Evolutionary conservation across 192 early-diverging fungal genomes (phyloP).

Genomic region (Entomortierella beljakovae): DNA sequence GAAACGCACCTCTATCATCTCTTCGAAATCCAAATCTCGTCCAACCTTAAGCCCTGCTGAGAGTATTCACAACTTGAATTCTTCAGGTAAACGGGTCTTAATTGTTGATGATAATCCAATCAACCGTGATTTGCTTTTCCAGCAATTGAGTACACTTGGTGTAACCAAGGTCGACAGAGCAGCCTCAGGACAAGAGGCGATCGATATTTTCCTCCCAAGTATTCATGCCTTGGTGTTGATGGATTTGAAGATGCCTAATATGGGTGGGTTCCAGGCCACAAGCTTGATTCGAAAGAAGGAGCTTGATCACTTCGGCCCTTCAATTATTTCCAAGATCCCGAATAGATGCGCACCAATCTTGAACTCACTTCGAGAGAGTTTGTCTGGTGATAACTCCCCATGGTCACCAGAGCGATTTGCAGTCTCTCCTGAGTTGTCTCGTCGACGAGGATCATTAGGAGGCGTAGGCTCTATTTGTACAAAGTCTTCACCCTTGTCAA

Average conservation of each 20-base stretch:
- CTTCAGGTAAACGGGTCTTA: constrained; percentile 31
- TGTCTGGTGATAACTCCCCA: constrained; percentile 15
- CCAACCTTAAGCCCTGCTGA: constrained; percentile 12
- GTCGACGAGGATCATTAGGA: constrained; percentile 11
- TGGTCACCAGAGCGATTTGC: constrained; percentile 46
- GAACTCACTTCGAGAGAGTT: constrained; percentile 7
- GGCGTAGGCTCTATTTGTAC: neutral
- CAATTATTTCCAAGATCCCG: neutral
- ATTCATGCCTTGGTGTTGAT: constrained; percentile 37
- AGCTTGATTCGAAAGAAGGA: constrained; percentile 45
- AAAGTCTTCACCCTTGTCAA: neutral
- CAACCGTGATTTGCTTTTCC: constrained; percentile 40
- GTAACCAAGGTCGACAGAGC: constrained; percentile 38
- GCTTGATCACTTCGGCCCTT: constrained; percentile 13
- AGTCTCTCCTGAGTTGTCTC: constrained; percentile 3
- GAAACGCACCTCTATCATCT: constrained; percentile 10
- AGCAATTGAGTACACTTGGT: constrained; percentile 39
- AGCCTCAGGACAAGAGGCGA: constrained; percentile 41
- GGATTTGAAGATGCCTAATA: constrained; percentile 51
- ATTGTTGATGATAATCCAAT: constrained; percentile 50
- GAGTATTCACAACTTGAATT: constrained; percentile 36
- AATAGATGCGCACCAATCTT: neutral
- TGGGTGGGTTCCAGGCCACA: constrained; percentile 41
- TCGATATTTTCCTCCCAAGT: constrained; percentile 31
- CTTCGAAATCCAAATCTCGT: constrained; percentile 2